A percentile compares a stretch with the other conserved stretches of the same genome.
These are phyloP conservation scores for Saccharomycopsis vini DNA, from an alignment of 805 yeast species.

Conservation along the genomic window DNA sequence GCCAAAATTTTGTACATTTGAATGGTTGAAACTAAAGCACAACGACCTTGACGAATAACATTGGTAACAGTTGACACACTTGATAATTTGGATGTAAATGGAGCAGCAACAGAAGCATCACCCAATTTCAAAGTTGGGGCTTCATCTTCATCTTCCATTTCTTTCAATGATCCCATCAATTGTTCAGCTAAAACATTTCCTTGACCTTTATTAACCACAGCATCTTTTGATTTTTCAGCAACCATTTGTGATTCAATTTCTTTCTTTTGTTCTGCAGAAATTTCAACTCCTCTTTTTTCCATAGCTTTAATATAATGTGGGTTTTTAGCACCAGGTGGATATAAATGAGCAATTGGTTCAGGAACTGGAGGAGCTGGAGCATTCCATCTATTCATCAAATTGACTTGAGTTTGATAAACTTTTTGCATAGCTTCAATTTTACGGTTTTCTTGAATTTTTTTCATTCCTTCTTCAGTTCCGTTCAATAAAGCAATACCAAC, in stretches of 20 bases:
- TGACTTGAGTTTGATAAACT: slow-evolving; percentile 79
- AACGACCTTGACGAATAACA: slow-evolving; percentile 94
- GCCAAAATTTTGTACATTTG: slow-evolving; percentile 99
- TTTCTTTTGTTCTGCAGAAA: slow-evolving; percentile 61
- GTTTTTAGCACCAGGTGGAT: slow-evolving; percentile 91
- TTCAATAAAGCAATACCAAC: slow-evolving; percentile 96
- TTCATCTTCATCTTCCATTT: slow-evolving; percentile 61
- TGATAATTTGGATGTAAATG: slow-evolving; percentile 90
- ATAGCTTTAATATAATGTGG: slow-evolving; percentile 82
- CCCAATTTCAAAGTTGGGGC: slow-evolving; percentile 92
- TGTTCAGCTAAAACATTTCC: slow-evolving; percentile 49
- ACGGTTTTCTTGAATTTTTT: slow-evolving; percentile 76
- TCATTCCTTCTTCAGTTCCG: slow-evolving; percentile 92
- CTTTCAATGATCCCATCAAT: slow-evolving; percentile 45
- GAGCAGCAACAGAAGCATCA: slow-evolving; percentile 99
- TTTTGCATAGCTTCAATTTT: slow-evolving; percentile 53
- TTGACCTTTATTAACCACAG: slow-evolving; percentile 28
- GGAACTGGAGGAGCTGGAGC: slow-evolving; percentile 83
- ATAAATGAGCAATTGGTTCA: slow-evolving; percentile 78
- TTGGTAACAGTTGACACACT: slow-evolving; percentile 89
- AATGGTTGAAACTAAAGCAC: slow-evolving; percentile 93
- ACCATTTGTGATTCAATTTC: slow-evolving; percentile 46
- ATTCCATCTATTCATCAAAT: slow-evolving; percentile 70
- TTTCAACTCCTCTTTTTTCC: slow-evolving; percentile 72
- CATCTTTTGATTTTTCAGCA: slow-evolving; percentile 29